A percentile compares a stretch with the other conserved stretches of the same genome.
Conservation (phyloP, 352 stramenopile species). For the Globisporangium radiosum region DNA sequence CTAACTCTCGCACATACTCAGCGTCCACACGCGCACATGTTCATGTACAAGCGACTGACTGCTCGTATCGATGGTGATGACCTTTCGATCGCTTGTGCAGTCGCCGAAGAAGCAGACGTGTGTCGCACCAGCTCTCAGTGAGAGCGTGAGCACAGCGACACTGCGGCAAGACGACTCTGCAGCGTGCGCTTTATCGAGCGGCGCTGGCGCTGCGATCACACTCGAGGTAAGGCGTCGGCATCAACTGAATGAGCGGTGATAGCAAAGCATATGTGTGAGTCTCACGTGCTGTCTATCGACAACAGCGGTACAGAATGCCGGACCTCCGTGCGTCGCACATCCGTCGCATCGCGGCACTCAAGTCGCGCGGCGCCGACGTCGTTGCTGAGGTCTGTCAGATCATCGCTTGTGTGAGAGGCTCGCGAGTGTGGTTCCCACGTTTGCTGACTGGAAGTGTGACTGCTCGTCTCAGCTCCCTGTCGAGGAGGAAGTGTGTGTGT, state of each 20-base stretch:
- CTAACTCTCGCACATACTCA: no score
- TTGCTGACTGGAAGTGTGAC: no score
- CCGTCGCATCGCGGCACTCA: constrained; percentile 54
- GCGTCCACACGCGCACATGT: background rate
- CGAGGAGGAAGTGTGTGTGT: background rate
- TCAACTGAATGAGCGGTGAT: background rate
- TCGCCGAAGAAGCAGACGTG: constrained; percentile 34
- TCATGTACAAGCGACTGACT: no score
- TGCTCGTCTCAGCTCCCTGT: background rate
- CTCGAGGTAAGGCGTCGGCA: constrained; percentile 19
- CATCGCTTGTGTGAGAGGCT: no score
- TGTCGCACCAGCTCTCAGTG: constrained; percentile 5
- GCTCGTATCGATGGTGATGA: no score
- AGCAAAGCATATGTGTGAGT: no score
- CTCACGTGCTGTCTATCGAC: background rate
- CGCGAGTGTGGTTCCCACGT: no score
- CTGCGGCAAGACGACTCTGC: background rate
- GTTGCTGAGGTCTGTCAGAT: background rate
- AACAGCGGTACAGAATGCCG: constrained; percentile 50
- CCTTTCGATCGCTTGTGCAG: constrained; percentile 9
- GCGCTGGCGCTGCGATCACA: background rate
- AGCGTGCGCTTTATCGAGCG: background rate
- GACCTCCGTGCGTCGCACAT: constrained; percentile 61
- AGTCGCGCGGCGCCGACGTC: constrained; percentile 27
- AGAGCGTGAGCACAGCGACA: constrained; percentile 18